Evolutionary conservation across 352 stramenopile genomes (phyloP).

Genomic region (Paralagenidium karlingii): DNA sequence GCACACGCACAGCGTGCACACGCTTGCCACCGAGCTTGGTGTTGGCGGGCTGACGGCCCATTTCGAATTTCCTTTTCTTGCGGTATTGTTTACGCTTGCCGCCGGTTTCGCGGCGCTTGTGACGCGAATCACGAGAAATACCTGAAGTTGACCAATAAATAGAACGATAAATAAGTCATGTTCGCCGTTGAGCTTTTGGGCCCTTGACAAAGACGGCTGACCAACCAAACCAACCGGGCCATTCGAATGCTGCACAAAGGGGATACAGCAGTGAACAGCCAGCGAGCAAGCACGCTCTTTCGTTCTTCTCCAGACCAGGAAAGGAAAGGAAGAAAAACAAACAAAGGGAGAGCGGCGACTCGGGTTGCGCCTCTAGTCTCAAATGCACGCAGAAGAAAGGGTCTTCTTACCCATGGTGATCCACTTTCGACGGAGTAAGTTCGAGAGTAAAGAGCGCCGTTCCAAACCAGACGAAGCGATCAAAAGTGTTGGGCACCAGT

Average conservation of each 20-base stretch:
- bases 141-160: constrained; percentile 52
- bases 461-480: constrained; percentile 1
- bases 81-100: constrained; percentile 94
- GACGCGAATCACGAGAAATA: constrained; percentile 99
- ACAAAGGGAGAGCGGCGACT: neutral
- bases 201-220: too few relatives aligned
- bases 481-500: constrained; percentile 7
- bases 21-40: constrained; percentile 98
- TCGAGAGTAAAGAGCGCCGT: constrained; percentile 11
- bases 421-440: constrained; percentile 68
- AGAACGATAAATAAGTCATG: neutral
- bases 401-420: constrained; percentile 68
- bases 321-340: neutral
- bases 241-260: constrained; percentile 78
- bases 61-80: constrained; percentile 99
- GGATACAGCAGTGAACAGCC: constrained; percentile 82
- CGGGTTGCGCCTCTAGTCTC: constrained; percentile 15
- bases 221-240: too few relatives aligned
- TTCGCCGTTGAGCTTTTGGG: too few relatives aligned
- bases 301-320: constrained; percentile 9
- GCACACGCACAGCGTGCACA: constrained; percentile 91
- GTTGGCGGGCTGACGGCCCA: constrained; percentile 94
- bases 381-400: neutral
- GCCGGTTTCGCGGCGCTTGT: constrained; percentile 99
- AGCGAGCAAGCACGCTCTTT: constrained; percentile 12